Conservation (phyloP, 225 moss, liverwort and hornwort species). For the Polytrichum formosum region DNA sequence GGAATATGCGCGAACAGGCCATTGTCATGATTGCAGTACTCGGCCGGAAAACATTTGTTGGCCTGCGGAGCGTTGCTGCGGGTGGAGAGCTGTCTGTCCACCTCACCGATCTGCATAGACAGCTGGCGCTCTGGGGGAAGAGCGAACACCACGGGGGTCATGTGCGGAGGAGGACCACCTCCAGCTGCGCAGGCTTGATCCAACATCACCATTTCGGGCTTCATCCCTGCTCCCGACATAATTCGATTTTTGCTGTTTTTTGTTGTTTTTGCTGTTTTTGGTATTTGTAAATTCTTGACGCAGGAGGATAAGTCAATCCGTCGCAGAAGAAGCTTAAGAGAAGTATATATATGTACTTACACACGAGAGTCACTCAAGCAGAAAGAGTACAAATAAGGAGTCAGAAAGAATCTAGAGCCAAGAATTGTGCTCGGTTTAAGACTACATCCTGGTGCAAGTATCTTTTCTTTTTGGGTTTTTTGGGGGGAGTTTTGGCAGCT, state of each 20-base stretch:
- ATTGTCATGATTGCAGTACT: slow-evolving; percentile 20
- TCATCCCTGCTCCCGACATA: too few species aligned
- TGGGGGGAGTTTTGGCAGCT: background rate
- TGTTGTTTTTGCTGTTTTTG: background rate
- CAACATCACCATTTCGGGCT: slow-evolving; percentile 7
- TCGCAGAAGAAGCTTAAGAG: too few species aligned
- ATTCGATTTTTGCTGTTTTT: background rate
- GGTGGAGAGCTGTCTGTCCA: slow-evolving; percentile 36
- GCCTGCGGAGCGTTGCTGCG: slow-evolving; percentile 3
- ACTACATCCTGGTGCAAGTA: slow-evolving; percentile 4
- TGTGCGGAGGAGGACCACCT: background rate
- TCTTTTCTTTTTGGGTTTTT: background rate
- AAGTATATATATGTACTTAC: background rate
- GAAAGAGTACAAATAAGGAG: background rate
- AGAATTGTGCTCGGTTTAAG: background rate
- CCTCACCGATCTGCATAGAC: slow-evolving; percentile 20
- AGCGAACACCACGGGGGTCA: slow-evolving; percentile 5
- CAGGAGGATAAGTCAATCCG: too few species aligned
- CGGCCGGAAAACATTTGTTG: slow-evolving; percentile 30
- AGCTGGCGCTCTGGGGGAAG: slow-evolving; percentile 31
- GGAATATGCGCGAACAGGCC: slow-evolving; percentile 25
- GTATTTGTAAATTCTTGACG: background rate
- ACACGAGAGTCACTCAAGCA: background rate
- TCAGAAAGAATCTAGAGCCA: background rate
- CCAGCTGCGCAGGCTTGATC: slow-evolving; percentile 10